A percentile compares a stretch with the other conserved stretches of the same genome.
These are phyloP conservation scores for Gossypium gossypioides DNA, from an alignment of 441 rosid species.

Conservation along the genomic window DNA sequence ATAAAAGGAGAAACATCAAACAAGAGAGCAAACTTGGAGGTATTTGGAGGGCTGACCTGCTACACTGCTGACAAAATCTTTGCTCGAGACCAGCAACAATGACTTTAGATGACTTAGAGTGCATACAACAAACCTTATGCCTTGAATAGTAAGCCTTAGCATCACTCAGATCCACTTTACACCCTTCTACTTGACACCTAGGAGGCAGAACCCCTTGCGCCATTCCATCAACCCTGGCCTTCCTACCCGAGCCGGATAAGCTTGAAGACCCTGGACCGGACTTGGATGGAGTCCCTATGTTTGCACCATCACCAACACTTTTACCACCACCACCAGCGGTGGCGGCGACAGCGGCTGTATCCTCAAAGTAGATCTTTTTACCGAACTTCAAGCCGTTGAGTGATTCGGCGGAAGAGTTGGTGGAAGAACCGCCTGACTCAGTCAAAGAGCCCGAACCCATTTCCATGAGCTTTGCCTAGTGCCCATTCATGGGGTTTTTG, in stretches of 20 bases:
- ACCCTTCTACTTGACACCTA: conserved; percentile 89
- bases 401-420: conserved; percentile 25
- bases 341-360: conserved; percentile 20
- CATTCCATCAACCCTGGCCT: conserved; percentile 26
- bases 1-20: neutral
- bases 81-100: conserved; percentile 73
- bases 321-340: conserved; percentile 44
- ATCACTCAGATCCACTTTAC: conserved; percentile 84
- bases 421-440: conserved; percentile 25
- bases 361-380: conserved; percentile 55
- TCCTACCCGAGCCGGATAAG: conserved; percentile 36
- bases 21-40: neutral
- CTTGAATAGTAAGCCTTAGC: conserved; percentile 78
- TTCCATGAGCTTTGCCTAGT: conserved; percentile 27
- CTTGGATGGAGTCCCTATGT: conserved; percentile 11
- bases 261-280: conserved; percentile 29
- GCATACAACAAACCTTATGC: conserved; percentile 82
- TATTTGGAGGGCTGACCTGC: conserved; percentile 46
- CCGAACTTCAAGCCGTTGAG: conserved; percentile 53
- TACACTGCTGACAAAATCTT: conserved; percentile 97
- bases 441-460: conserved; percentile 35
- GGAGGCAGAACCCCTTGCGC: conserved; percentile 43
- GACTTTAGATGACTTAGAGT: conserved; percentile 76
- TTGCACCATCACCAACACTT: conserved; percentile 68
- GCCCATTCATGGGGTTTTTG: conserved; percentile 16